These are phyloP conservation scores for Perkinsus chesapeaki DNA, from an alignment of 169 alveolate genomes.

Conservation along the genomic window DNA sequence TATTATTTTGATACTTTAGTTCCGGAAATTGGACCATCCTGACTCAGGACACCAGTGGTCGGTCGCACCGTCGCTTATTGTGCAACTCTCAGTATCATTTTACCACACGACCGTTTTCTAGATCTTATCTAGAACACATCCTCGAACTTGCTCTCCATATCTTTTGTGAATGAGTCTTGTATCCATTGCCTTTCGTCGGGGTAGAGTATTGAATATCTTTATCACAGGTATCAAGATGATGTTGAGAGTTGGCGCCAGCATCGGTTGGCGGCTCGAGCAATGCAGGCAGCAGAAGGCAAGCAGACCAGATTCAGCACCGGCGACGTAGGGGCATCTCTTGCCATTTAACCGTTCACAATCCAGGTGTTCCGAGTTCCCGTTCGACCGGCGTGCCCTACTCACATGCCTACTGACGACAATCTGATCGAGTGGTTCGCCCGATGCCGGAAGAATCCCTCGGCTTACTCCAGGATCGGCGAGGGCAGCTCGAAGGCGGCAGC, in stretches of 20 bases:
- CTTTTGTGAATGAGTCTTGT: too few relatives aligned
- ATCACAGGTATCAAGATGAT: not conserved
- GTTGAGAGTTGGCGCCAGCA: not conserved
- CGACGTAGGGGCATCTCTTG: not conserved
- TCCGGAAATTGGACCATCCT: too few relatives aligned
- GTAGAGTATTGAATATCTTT: not conserved
- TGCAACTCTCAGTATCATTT: too few relatives aligned
- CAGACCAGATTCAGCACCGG: not conserved
- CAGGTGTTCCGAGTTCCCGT: not conserved
- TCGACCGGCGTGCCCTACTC: not conserved
- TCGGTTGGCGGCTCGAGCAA: not conserved
- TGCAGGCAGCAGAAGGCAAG: not conserved
- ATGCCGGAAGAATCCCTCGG: not conserved
- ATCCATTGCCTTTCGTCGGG: not conserved
- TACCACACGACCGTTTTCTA: too few relatives aligned
- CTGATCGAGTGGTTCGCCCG: not conserved
- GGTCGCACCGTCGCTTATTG: too few relatives aligned
- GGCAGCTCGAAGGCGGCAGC: not conserved
- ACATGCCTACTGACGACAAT: not conserved
- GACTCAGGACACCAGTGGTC: too few relatives aligned
- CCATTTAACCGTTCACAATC: not conserved
- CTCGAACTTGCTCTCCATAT: too few relatives aligned
- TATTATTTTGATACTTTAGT: too few relatives aligned
- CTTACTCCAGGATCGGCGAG: not conserved
- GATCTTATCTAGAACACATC: too few relatives aligned